Evolutionary conservation across 805 yeast genomes (phyloP), one percentile per base, ranked within the genome.

Genomic region (Ogataea zsoltii): DNA sequence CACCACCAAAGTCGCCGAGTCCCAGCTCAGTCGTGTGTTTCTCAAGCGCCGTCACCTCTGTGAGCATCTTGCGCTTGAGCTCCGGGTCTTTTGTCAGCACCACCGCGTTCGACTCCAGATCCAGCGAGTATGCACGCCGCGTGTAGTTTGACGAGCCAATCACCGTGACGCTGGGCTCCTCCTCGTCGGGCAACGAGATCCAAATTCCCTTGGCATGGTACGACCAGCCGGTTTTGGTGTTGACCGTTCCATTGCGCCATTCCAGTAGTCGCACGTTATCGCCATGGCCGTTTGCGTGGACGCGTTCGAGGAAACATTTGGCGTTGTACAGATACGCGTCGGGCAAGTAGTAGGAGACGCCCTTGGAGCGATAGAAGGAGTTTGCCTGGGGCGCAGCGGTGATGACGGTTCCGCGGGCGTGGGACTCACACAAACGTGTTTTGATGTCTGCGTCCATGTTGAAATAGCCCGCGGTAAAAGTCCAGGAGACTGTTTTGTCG

Each of bases 191-290:
- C 11, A 72, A 70, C 7, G 79, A 72, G 0, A 88, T 67, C 98
- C 98, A 94, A 4, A 92, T 69, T 1, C 99, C 99, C 62, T 94
- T 94, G 12, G 99, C 98, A 61, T 94, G 99, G 64, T 94, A 94
- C 0, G 97, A 88, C 98, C 99, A 92, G 1, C 99, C 99, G 23
- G 72, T 76, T 0, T 82, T 77, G 7, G 85, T 77, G 60, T 89
- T 88, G 3, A 89, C 96, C 2, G 81, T 70, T 1, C 99, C 99
- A 39, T 78, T 80, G 58, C 79, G 76, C 99, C 99, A 94, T 65
- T 92, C 98, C 45, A 73, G 74, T 30, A 94, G 68, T 15, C 68
- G 65, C 25, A 92, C 81, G 29, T 69, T 54, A 14, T 71, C 67
- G 55, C 72, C 76, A 2, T 74, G 71, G 25, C 66, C 56, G 10